phyloP scores from a whole-genome alignment of 495 filamentous ascomycete species.

The Xylaria telfairii region DNA sequence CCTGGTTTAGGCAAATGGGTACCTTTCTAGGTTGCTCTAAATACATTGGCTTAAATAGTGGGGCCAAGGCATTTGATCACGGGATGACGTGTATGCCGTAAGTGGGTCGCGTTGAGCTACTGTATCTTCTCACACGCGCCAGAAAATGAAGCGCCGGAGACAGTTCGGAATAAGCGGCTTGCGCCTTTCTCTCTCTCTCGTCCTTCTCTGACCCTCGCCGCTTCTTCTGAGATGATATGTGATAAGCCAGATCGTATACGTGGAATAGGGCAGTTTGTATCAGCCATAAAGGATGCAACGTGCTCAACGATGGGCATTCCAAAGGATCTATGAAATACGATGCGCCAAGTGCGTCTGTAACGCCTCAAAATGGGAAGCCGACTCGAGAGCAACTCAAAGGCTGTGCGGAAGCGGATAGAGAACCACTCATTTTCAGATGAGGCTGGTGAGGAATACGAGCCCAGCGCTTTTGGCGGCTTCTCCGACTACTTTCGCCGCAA shows the following conservation, averaged over 20 bases:
- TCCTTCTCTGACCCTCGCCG: neutral
- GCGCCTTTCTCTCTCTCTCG: neutral
- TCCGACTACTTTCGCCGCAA: constrained; percentile 90
- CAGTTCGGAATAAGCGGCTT: neutral
- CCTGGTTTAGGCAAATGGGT: neutral
- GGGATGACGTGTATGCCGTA: constrained; percentile 37
- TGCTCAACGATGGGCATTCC: constrained; percentile 25
- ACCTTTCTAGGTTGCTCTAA: neutral
- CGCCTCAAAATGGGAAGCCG: constrained; percentile 75
- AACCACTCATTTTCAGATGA: constrained; percentile 67
- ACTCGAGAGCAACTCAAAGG: constrained; percentile 75
- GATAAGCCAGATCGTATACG: neutral
- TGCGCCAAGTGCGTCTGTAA: constrained; percentile 6
- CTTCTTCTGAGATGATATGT: neutral
- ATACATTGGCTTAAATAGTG: constrained; percentile 13
- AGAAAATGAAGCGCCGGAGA: neutral
- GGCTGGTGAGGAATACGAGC: constrained; percentile 88
- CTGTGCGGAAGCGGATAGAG: constrained; percentile 84
- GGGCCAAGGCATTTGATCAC: constrained; percentile 25
- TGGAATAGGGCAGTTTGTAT: neutral
- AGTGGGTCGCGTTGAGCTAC: constrained; percentile 8
- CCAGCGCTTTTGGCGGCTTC: constrained; percentile 86
- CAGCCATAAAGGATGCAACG: neutral
- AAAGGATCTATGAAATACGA: constrained; percentile 22
- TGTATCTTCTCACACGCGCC: neutral